A percentile compares a stretch with the other conserved stretches of the same genome.
Evolutionary conservation across 495 filamentous ascomycete genomes (phyloP).

Genomic region (Echria macrotheca): DNA sequence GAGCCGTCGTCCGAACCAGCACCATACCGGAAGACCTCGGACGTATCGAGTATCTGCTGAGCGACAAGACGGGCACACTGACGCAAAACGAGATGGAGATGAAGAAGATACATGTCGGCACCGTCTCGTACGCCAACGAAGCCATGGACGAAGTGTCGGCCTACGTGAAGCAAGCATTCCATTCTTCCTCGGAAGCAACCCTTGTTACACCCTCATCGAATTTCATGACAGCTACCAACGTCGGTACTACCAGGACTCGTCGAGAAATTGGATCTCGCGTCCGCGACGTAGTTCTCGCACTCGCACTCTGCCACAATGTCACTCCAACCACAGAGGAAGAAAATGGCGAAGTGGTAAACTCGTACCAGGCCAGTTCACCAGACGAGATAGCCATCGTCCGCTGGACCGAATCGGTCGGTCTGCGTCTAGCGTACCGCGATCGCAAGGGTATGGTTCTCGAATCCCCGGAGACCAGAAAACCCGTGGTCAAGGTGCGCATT

Average conservation of each 20-base stretch:
- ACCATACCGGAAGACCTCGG: slow-evolving; percentile 97
- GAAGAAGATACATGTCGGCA: slow-evolving; percentile 97
- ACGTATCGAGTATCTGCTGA: slow-evolving; percentile 91
- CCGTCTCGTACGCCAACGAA: slow-evolving; percentile 95
- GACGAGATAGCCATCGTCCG: slow-evolving; percentile 98
- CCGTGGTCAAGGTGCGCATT: slow-evolving; percentile 81
- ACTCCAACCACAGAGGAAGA: slow-evolving; percentile 80
- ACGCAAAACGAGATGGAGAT: slow-evolving; percentile 99
- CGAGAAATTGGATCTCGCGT: slow-evolving; percentile 92
- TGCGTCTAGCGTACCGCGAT: slow-evolving; percentile 80
- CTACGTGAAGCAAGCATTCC: slow-evolving; percentile 79
- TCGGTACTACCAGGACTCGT: slow-evolving; percentile 68
- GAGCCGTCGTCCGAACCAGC: slow-evolving; percentile 88
- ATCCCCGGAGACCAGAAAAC: slow-evolving; percentile 66
- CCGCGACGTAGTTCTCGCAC: slow-evolving; percentile 80
- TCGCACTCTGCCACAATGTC: slow-evolving; percentile 96
- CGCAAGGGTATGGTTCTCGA: slow-evolving; percentile 77
- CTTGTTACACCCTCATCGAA: slow-evolving; percentile 72
- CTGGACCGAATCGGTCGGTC: slow-evolving; percentile 89
- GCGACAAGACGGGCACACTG: slow-evolving; percentile 94
- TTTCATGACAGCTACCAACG: slow-evolving; percentile 52
- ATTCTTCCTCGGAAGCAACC: slow-evolving; percentile 35
- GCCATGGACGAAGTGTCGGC: slow-evolving; percentile 94
- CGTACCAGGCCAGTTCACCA: slow-evolving; percentile 93
- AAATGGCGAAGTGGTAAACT: slow-evolving; percentile 69